These are phyloP conservation scores for Fusarium compactum DNA, from an alignment of 2,329 filamentous ascomycete species.

Conservation along the genomic window DNA sequence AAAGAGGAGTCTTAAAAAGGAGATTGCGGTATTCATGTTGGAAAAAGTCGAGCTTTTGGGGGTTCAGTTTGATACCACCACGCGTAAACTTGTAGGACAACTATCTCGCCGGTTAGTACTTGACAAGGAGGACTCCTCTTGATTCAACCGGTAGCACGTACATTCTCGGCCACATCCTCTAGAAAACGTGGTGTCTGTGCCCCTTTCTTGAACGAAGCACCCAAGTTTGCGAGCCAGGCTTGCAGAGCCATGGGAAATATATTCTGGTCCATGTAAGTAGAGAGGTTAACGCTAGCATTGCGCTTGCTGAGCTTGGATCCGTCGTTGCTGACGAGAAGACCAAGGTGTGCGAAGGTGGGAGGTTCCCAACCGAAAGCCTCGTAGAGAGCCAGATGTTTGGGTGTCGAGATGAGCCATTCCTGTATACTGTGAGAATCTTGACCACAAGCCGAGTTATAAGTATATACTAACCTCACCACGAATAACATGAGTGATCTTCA, in stretches of 20 bases:
- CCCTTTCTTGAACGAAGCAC: conserved; percentile 50
- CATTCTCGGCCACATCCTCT: conserved; percentile 75
- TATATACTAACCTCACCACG: conserved; percentile 75
- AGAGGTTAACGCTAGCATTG: conserved; percentile 65
- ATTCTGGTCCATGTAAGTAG: conserved; percentile 61
- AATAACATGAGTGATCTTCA: conserved; percentile 96
- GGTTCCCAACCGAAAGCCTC: conserved; percentile 79
- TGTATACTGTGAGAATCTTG: conserved; percentile 48
- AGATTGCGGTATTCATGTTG: conserved; percentile 73
- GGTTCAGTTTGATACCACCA: conserved; percentile 86
- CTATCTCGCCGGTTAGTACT: conserved; percentile 55
- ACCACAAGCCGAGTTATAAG: neutral
- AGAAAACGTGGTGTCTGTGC: conserved; percentile 61
- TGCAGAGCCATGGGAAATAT: conserved; percentile 65
- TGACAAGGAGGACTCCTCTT: neutral
- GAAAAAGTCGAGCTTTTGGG: conserved; percentile 83
- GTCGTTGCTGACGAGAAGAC: conserved; percentile 76
- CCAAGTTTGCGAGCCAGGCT: conserved; percentile 86
- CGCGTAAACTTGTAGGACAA: conserved; percentile 91
- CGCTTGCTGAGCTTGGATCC: conserved; percentile 89
- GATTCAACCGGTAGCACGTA: conserved; percentile 52
- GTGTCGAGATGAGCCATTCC: conserved; percentile 97
- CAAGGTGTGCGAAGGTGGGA: conserved; percentile 84
- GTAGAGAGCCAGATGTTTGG: conserved; percentile 78
- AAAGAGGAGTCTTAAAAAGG: conserved; percentile 47